Evolutionary conservation across 2,329 filamentous ascomycete genomes (phyloP), one percentile per base, ranked within the genome.

Genomic region (Emmonsiellopsis sp.): DNA sequence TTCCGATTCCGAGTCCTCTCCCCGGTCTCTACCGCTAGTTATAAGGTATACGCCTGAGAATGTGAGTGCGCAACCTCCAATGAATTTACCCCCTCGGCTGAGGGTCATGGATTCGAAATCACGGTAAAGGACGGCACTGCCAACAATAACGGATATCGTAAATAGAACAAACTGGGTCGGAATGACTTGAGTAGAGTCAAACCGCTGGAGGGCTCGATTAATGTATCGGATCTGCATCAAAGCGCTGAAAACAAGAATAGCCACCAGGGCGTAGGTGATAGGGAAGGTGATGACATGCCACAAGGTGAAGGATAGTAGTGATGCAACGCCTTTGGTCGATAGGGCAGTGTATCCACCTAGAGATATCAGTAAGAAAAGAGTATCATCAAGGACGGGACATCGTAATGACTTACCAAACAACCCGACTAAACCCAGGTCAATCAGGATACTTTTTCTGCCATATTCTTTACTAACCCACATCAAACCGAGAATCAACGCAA

Each of bases 1-100:
- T 38, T 80, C 78, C 85, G 85, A 82, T 13, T 82, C 74, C 37
- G 81, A 80, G 44, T 83, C 80, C 31, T 71, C 79, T 9, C 76
- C 72, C 11, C 70, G 73, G 50, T 80, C 75, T 60, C 91, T 80
- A 52, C 89, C 90, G 63, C 87, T 95, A 1, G 93, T 97, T 65
- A 98, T 96, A 60, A 96, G 80, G 71, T 93, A 97, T n/a, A 98
- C 93, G 8, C 93, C 93, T 55, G 92, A 84, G 69, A 98, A 98
- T 0, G 93, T 98, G 59, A 98, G 73, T 4, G 89, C 77, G 70
- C 93, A 98, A 38, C 93, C 93, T 20, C 88, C 89, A 10, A 95
- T 74, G 65, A 98, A 98, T 63, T 95, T 95, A 54, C 76, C 74
- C 2, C 88, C 87, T 63, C 89, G 87, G 47, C 83, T 78, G 32